Evolutionary conservation across 164 flowering plant species (phyloP), one percentile per base, ranked within the genome.

Genomic region (Malania oleifera): DNA sequence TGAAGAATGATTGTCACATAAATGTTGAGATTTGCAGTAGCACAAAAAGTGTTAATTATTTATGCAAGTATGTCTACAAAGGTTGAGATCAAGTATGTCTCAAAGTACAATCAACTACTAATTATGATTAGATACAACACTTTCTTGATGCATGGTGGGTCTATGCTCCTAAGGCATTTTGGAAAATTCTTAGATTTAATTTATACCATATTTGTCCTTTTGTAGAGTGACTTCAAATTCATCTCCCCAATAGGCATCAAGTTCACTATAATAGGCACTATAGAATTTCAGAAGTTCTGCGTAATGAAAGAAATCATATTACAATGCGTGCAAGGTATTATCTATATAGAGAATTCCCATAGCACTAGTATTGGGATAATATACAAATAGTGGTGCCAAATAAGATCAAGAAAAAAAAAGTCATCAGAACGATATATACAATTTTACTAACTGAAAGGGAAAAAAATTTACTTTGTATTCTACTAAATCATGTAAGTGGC

Each of bases 1-100:
- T 49, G 19, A 46, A 9, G 35, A 64, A 37, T 28, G 37, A 60
- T 20, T 64, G 60, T 35, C 66, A 63, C 19, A 47, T 72, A 1
- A 63, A 64, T 43, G 67, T 63, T 6, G 61, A 66, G 41, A 50
- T 66, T 20, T 66, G 67, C 48, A 62, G 58, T 1, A 12, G 5
- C 0, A 31, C 54, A 0, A 51, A 25, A 22, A 31, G 15, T 13
- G 26, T 60, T 1, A 65, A 69, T 17, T 65, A 69, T 39, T 8
- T 69, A 13, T 64, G 57, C 7, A 65, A 60, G n/a, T 66, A 70
- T n/a, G n/a, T n/a, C n/a, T n/a, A n/a, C n/a, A n/a, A n/a, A n/a
- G n/a, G n/a, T n/a, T n/a, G n/a, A n/a, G n/a, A n/a, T n/a, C n/a
- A n/a, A n/a, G n/a, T n/a, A n/a, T 19, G 49, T 70, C 0, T 62